Conservation (phyloP, 2,329 filamentous ascomycete genomes). For the Rachicladosporium sp. region DNA sequence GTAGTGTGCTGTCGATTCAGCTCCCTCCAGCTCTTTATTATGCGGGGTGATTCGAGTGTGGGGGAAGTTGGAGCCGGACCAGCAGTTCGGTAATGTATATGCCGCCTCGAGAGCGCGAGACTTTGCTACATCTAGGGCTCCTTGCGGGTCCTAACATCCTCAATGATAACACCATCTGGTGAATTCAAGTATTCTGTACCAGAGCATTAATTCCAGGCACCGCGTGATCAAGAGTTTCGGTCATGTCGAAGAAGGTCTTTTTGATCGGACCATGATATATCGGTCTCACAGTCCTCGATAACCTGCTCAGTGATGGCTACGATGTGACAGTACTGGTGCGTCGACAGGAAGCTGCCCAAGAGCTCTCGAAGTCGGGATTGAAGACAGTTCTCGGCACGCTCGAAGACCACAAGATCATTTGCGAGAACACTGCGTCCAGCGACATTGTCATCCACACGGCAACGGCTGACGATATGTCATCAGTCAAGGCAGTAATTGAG, state of each 20-base stretch:
- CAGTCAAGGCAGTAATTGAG: conserved; percentile 32
- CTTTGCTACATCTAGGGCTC: no score
- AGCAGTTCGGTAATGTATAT: conserved; percentile 3
- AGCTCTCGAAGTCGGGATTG: conserved; percentile 26
- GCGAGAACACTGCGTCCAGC: conserved; percentile 23
- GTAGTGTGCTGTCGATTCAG: no score
- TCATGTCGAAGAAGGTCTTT: conserved; percentile 23
- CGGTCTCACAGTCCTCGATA: conserved; percentile 35
- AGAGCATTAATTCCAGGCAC: no score
- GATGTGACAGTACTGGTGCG: conserved; percentile 30
- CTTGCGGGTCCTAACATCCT: no score
- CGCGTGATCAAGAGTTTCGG: no score
- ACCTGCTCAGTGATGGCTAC: conserved; percentile 31
- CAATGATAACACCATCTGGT: no score
- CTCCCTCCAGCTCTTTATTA: no score
- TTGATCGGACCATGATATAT: conserved; percentile 38
- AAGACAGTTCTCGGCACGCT: conserved; percentile 29
- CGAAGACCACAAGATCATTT: conserved; percentile 30
- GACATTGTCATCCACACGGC: conserved; percentile 39
- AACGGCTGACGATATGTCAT: conserved; percentile 37
- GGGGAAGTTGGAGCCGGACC: no score
- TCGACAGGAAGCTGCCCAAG: conserved; percentile 24
- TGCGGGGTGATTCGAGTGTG: no score
- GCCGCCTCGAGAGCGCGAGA: no score
- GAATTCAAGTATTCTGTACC: no score